Evolutionary conservation across 2,329 filamentous ascomycete genomes (phyloP).

Genomic region (Thielaviopsis musarum): DNA sequence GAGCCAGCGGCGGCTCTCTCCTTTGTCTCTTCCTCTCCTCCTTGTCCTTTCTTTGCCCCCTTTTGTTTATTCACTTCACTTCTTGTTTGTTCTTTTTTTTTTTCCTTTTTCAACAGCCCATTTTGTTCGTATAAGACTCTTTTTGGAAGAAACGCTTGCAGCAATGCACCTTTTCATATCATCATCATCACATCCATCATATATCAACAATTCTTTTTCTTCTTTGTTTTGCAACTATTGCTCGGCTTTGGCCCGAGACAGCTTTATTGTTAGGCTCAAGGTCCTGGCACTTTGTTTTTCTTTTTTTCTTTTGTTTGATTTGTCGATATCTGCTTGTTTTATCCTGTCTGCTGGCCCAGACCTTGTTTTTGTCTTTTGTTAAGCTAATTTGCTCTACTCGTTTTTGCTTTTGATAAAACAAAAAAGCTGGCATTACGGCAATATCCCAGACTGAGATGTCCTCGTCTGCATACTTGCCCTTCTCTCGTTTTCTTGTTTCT

Average conservation of each 20-base stretch:
- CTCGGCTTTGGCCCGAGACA: slow-evolving; percentile 3
- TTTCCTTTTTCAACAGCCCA: background rate
- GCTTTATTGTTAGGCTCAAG: background rate
- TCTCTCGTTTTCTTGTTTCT: background rate
- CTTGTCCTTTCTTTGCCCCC: background rate
- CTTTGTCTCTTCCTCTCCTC: background rate
- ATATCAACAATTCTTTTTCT: slow-evolving; percentile 4
- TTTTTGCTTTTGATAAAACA: background rate
- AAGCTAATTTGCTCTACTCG: background rate
- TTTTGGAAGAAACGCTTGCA: slow-evolving; percentile 12
- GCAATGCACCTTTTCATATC: slow-evolving; percentile 12
- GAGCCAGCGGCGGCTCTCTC: background rate
- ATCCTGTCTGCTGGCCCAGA: background rate
- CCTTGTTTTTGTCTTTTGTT: slow-evolving; percentile 1
- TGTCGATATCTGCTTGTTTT: background rate
- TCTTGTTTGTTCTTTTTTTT: slow-evolving; percentile 1
- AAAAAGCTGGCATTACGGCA: background rate
- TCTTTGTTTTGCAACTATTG: slow-evolving; percentile 1
- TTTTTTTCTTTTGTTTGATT: background rate
- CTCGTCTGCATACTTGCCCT: slow-evolving; percentile 1
- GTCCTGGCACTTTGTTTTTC: background rate
- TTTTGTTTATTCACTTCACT: background rate
- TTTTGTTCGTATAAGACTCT: background rate
- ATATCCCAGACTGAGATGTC: background rate
- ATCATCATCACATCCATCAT: slow-evolving; percentile 2